Evolutionary conservation across 2,329 filamentous ascomycete species (phyloP), one percentile per base, ranked within the genome.

Genomic region (Fusarium sp.): DNA sequence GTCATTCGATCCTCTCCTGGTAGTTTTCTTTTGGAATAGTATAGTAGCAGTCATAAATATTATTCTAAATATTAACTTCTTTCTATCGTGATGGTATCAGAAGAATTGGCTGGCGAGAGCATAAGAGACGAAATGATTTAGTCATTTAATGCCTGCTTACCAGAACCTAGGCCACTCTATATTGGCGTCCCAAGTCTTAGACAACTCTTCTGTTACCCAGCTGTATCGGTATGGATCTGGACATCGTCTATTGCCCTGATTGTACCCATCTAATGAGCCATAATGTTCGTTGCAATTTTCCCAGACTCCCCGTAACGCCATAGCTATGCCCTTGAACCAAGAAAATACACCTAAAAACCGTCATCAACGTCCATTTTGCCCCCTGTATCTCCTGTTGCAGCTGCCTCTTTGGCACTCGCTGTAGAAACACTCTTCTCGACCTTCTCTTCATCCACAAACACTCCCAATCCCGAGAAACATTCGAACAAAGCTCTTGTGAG

Each of bases 401-500:
- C 80, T 32, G 77, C 80, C 49, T 82, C 80, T 27, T 75, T 78
- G 3, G 81, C 79, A 1, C 71, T 80, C 6, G 77, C 73, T 1
- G 77, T 77, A 8, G 79, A 67, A 11, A 80, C 75, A 10, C 76
- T 78, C 47, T 74, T 78, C 46, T 83, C 81, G 4, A 76, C 73
- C 79, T 87, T 88, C 76, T 97, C 94, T 47, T 98, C 93, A 37
- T 88, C 91, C 43, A 99, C 84, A 73, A 97, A 97, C 43, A 97
- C 92, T 1, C 92, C 93, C 64, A 99, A 80, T 0, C 97, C 96
- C 0, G 93, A 89, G 80, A 98, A 98, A 0, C 95, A 94, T 77
- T 98, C 94, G 65, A 93, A 92, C 77, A 99, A 82, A 25, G 93
- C 90, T 25, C 94, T 86, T 10, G 89, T 85, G 74, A 93, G 93